These are phyloP conservation scores for Didymella exigua DNA, from an alignment of 2,329 filamentous ascomycete genomes.

Conservation along the genomic window DNA sequence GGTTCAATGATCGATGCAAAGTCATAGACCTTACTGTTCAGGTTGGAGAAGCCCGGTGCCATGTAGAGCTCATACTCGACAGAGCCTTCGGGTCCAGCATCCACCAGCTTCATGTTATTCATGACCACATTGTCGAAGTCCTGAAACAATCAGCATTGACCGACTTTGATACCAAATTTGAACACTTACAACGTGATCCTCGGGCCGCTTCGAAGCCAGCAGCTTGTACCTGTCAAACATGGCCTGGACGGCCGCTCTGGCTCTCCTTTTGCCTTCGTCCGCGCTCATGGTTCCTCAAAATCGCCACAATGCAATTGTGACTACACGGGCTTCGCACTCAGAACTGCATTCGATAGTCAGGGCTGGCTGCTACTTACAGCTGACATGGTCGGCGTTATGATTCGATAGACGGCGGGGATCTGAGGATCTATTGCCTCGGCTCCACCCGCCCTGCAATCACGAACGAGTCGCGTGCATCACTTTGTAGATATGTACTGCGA, in stretches of 20 bases:
- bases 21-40: conserved; percentile 41
- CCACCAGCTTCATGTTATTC: conserved; percentile 44
- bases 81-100: conserved; percentile 45
- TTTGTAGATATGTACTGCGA: neutral
- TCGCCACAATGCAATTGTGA: neutral
- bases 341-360: conserved; percentile 5
- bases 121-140: conserved; percentile 49
- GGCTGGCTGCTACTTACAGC: conserved; percentile 9
- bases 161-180: neutral
- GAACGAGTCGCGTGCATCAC: conserved; percentile 15
- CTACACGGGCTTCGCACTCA: neutral
- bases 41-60: conserved; percentile 45
- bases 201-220: conserved; percentile 37
- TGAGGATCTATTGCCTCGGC: conserved; percentile 26
- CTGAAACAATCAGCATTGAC: conserved; percentile 21
- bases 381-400: conserved; percentile 10
- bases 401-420: conserved; percentile 10
- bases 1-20: too few species aligned
- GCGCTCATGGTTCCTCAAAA: conserved; percentile 26
- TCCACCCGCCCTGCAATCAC: conserved; percentile 2
- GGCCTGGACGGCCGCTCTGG: conserved; percentile 45
- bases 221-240: conserved; percentile 47
- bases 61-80: conserved; percentile 45
- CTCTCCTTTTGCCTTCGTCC: conserved; percentile 37
- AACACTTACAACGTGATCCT: conserved; percentile 41